Evolutionary conservation across 176 grass and related monocot species (phyloP).

Genomic region (Eragrostis curvula): DNA sequence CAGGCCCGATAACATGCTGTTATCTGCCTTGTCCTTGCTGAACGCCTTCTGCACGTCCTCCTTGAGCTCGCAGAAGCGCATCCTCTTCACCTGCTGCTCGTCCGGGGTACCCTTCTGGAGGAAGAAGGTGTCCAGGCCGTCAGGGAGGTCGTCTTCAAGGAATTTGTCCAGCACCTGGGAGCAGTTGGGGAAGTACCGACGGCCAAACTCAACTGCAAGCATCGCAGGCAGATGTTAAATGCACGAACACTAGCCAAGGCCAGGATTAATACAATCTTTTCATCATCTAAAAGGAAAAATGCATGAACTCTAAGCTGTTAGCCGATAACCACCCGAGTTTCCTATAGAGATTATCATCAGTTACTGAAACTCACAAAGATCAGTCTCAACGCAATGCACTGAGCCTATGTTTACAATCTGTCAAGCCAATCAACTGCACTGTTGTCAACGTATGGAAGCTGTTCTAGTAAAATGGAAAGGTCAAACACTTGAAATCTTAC

Average conservation of each 20-base stretch:
- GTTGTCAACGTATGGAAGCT: too few species aligned
- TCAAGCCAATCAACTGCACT: not conserved
- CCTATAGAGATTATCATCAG: not conserved
- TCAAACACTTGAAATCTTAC: conserved; percentile 27
- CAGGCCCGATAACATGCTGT: conserved; percentile 36
- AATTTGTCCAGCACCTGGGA: conserved; percentile 86
- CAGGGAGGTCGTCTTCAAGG: conserved; percentile 64
- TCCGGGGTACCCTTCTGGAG: conserved; percentile 66
- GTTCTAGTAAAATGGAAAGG: conserved; percentile 18
- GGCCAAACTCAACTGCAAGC: conserved; percentile 78
- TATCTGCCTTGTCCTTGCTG: conserved; percentile 77
- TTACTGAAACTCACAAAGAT: conserved; percentile 1
- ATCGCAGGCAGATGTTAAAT: conserved; percentile 2
- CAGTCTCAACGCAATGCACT: not conserved
- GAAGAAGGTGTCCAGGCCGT: conserved; percentile 48
- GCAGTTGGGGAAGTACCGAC: conserved; percentile 85
- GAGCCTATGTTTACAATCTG: not conserved
- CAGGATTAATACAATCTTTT: too few species aligned
- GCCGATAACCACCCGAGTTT: not conserved
- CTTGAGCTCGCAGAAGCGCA: conserved; percentile 79
- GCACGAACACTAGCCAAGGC: conserved; percentile 2
- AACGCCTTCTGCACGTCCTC: conserved; percentile 85
- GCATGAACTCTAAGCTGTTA: not conserved
- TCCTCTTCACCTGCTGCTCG: conserved; percentile 72
- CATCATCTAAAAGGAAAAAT: too few species aligned